These are phyloP conservation scores for Termitomyces sp. DNA, from an alignment of 768 basidiomycete genomes.

Conservation along the genomic window DNA sequence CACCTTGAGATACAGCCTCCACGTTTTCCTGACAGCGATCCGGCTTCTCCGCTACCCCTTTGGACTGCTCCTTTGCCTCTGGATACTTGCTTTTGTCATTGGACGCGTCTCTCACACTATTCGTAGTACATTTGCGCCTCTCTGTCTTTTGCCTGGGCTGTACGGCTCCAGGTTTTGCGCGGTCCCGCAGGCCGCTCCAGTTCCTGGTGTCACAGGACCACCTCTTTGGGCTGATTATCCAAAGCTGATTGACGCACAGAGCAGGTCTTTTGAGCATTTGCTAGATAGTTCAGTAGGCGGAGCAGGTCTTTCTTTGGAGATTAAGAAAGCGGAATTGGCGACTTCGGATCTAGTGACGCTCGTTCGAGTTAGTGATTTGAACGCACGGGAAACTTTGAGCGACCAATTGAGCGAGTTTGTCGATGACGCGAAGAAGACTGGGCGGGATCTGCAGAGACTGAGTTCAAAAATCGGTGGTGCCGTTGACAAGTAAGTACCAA, in stretches of 20 bases:
- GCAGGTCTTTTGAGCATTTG: slow-evolving; percentile 57
- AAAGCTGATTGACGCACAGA: slow-evolving; percentile 53
- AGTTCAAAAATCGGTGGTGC: slow-evolving; percentile 66
- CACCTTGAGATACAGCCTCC: slow-evolving; percentile 35
- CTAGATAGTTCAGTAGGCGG: slow-evolving; percentile 55
- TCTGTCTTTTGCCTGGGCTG: slow-evolving; percentile 60
- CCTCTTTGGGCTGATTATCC: slow-evolving; percentile 59
- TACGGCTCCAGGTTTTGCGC: slow-evolving; percentile 43
- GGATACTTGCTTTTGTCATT: slow-evolving; percentile 42
- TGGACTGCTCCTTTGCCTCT: slow-evolving; percentile 45
- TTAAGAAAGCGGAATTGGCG: slow-evolving; percentile 77
- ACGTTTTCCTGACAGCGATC: slow-evolving; percentile 43
- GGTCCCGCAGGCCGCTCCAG: slow-evolving; percentile 1
- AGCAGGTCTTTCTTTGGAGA: slow-evolving; percentile 56
- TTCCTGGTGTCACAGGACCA: slow-evolving; percentile 4
- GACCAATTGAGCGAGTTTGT: slow-evolving; percentile 49
- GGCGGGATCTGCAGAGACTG: slow-evolving; percentile 55
- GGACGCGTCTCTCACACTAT: slow-evolving; percentile 37
- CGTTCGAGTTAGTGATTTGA: slow-evolving; percentile 59
- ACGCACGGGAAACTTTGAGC: slow-evolving; percentile 52
- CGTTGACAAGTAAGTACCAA: slow-evolving; percentile 59
- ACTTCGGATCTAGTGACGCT: slow-evolving; percentile 61
- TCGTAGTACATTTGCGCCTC: slow-evolving; percentile 44
- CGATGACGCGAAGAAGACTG: slow-evolving; percentile 54
- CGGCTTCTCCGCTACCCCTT: slow-evolving; percentile 52